Evolutionary conservation across 2,329 filamentous ascomycete species (phyloP).

Genomic region (Neophaeococcomyces aloes): DNA sequence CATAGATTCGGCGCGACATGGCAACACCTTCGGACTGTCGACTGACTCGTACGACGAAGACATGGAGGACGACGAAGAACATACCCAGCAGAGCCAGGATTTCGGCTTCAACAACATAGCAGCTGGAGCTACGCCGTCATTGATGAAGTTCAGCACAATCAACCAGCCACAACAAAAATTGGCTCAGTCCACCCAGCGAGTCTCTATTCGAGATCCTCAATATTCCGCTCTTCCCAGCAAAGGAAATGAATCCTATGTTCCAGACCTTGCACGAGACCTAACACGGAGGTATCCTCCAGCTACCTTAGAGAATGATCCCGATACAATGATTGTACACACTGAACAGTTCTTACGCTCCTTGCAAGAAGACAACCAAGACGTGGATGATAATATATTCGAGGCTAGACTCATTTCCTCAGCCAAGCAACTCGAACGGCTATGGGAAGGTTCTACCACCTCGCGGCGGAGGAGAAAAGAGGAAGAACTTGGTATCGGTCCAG

Average conservation of each 20-base stretch:
- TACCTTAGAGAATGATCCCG: slow-evolving; percentile 52
- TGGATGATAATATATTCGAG: slow-evolving; percentile 25
- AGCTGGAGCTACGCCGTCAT: slow-evolving; percentile 11
- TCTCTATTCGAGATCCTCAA: slow-evolving; percentile 7
- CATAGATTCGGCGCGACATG: slow-evolving; percentile 22
- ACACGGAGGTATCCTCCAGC: slow-evolving; percentile 48
- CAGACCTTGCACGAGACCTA: slow-evolving; percentile 61
- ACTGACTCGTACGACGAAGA: slow-evolving; percentile 20
- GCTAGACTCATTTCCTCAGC: slow-evolving; percentile 10
- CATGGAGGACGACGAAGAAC: slow-evolving; percentile 32
- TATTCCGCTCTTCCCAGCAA: slow-evolving; percentile 26
- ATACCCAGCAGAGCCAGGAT: slow-evolving; percentile 19
- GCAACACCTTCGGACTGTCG: slow-evolving; percentile 19
- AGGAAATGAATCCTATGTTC: slow-evolving; percentile 52
- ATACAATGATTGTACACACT: slow-evolving; percentile 61
- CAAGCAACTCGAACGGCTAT: slow-evolving; percentile 14
- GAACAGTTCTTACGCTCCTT: slow-evolving; percentile 59
- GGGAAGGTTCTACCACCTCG: slow-evolving; percentile 8
- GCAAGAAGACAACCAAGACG: slow-evolving; percentile 40
- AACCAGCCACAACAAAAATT: slow-evolving; percentile 28
- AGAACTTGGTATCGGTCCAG: slow-evolving; percentile 48
- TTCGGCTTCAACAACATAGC: slow-evolving; percentile 7
- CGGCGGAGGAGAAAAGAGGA: slow-evolving; percentile 12
- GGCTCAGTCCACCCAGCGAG: slow-evolving; percentile 10
- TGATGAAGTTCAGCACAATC: slow-evolving; percentile 31